Evolutionary conservation across 1,284 basidiomycete genomes (phyloP).

Genomic region (Puccinia horiana): DNA sequence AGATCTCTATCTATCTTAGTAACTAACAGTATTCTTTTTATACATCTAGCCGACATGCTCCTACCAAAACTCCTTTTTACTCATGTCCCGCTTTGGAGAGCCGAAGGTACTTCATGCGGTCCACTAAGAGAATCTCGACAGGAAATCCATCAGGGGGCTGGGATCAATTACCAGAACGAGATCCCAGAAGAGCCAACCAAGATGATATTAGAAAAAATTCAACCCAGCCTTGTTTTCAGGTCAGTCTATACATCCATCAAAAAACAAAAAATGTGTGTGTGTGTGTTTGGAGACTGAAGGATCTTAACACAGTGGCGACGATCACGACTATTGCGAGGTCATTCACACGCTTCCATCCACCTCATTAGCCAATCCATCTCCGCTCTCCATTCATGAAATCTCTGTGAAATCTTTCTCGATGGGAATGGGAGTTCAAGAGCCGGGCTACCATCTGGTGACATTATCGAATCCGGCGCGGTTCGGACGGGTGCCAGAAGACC

Average conservation of each 20-base stretch:
- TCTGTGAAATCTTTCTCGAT: conserved; percentile 82
- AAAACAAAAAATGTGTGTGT: neutral
- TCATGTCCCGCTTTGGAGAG: conserved; percentile 77
- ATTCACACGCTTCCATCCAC: conserved; percentile 61
- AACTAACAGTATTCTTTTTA: neutral
- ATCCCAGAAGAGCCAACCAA: conserved; percentile 71
- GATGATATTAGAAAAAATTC: conserved; percentile 69
- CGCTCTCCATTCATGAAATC: conserved; percentile 65
- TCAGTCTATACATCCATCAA: conserved; percentile 57
- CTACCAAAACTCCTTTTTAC: conserved; percentile 70
- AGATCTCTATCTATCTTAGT: too few species aligned
- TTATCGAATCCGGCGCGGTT: conserved; percentile 62
- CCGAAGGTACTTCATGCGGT: conserved; percentile 72
- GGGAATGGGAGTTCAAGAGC: conserved; percentile 71
- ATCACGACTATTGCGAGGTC: conserved; percentile 83
- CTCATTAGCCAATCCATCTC: conserved; percentile 43
- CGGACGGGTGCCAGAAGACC: conserved; percentile 57
- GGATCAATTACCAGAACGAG: conserved; percentile 77
- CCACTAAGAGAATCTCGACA: conserved; percentile 69
- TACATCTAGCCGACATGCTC: conserved; percentile 16
- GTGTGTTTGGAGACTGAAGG: too few species aligned
- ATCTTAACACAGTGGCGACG: conserved; percentile 68
- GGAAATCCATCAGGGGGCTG: conserved; percentile 71
- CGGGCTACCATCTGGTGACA: conserved; percentile 82
- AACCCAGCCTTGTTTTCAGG: conserved; percentile 73